These are phyloP conservation scores for Ricinus communis DNA, from an alignment of 345 rosid species.

Conservation along the genomic window DNA sequence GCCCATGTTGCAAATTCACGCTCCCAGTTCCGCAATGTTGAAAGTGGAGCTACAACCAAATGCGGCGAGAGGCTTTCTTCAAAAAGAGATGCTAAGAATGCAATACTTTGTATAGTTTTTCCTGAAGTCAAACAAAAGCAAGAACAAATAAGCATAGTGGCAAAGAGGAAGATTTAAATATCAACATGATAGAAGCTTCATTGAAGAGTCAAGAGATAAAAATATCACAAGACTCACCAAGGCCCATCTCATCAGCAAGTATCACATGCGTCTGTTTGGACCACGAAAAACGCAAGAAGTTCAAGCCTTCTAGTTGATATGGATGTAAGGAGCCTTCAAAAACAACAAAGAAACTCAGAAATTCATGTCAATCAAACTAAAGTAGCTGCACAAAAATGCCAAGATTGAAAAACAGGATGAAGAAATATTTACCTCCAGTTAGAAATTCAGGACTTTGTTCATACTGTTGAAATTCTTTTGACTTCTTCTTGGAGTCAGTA, in stretches of 20 bases:
- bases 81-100: constrained; percentile 91
- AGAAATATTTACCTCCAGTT: constrained; percentile 66
- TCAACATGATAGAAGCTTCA: constrained; percentile 3
- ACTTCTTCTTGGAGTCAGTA: constrained; percentile 55
- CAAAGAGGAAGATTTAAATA: constrained; percentile 7
- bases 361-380: constrained; percentile 22
- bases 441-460: constrained; percentile 89
- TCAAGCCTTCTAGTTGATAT: constrained; percentile 96
- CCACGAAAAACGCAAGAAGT: constrained; percentile 94
- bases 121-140: constrained; percentile 49
- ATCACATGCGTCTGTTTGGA: constrained; percentile 96
- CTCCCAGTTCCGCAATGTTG: constrained; percentile 98
- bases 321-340: constrained; percentile 88
- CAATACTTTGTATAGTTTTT: constrained; percentile 98
- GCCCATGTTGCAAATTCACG: constrained; percentile 99
- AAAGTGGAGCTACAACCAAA: constrained; percentile 99
- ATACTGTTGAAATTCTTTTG: constrained; percentile 79
- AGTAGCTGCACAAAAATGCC: constrained; percentile 6
- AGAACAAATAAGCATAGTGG: constrained; percentile 1
- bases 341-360: constrained; percentile 23
- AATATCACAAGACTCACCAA: constrained; percentile 54
- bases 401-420: constrained; percentile 16
- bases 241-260: constrained; percentile 99
- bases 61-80: constrained; percentile 62
- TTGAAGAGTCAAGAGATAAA: constrained; percentile 13